phyloP scores from a whole-genome alignment of 805 yeast genomes.

The Candida nitratophila region DNA sequence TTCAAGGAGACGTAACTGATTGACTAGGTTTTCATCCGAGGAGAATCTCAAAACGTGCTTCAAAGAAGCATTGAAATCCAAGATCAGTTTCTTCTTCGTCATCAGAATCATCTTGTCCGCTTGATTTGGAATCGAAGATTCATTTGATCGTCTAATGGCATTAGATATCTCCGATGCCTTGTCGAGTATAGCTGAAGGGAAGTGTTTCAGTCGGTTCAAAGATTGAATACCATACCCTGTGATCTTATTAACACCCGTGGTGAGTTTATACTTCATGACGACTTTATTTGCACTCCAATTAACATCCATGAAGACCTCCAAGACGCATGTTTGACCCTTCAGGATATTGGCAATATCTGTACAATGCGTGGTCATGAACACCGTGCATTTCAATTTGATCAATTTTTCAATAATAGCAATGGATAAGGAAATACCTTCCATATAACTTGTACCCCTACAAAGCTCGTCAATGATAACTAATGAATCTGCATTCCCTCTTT shows the following conservation, averaged over 20 bases:
- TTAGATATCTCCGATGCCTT: constrained; percentile 20
- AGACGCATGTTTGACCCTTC: constrained; percentile 26
- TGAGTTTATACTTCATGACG: constrained; percentile 25
- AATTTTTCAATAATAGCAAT: constrained; percentile 35
- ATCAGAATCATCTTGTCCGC: no score
- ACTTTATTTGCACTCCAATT: constrained; percentile 11
- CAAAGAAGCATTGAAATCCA: constrained; percentile 11
- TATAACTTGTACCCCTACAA: constrained; percentile 44
- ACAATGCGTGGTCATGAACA: constrained; percentile 40
- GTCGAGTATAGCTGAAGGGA: constrained; percentile 17
- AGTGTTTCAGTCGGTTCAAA: constrained; percentile 18
- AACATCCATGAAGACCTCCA: constrained; percentile 31
- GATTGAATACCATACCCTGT: constrained; percentile 26
- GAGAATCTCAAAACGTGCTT: constrained; percentile 1
- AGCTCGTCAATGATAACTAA: constrained; percentile 47
- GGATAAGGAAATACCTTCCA: constrained; percentile 48
- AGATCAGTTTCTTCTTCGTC: constrained; percentile 4
- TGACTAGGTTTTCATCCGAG: background rate
- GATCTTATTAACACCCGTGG: constrained; percentile 14
- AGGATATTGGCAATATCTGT: constrained; percentile 31
- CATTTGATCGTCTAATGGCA: constrained; percentile 3
- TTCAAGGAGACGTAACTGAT: background rate
- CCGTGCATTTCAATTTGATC: constrained; percentile 19
- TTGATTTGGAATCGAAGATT: background rate
- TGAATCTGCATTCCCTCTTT: constrained; percentile 20